Percentiles rank a stretch among this genome's conserved stretches.
Evolutionary conservation across 1,139 yeast genomes (phyloP).

Genomic region (Suhomyces guaymorum): DNA sequence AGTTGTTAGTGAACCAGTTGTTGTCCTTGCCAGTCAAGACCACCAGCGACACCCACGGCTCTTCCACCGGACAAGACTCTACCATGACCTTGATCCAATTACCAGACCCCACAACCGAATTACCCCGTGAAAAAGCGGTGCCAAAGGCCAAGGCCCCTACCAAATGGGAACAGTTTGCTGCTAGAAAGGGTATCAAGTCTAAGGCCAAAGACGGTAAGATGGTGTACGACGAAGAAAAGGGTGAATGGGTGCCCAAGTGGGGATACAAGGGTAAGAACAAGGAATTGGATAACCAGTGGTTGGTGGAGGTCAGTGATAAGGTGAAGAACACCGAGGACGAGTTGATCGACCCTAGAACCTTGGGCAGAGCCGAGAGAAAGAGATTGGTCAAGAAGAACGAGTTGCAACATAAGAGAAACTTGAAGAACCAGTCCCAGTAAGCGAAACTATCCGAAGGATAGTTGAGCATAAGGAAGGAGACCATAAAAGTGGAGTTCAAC

Average conservation of each 20-base stretch:
- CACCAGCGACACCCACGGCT: slow-evolving; percentile 71
- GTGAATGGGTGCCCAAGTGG: slow-evolving; percentile 99
- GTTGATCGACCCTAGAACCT: slow-evolving; percentile 81
- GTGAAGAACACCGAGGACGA: slow-evolving; percentile 67
- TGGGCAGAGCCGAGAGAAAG: slow-evolving; percentile 82
- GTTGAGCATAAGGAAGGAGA: no score
- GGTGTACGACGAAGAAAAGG: slow-evolving; percentile 84
- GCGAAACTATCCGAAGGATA: no score
- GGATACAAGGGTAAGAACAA: slow-evolving; percentile 95
- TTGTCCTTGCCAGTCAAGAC: slow-evolving; percentile 85
- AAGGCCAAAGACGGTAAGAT: slow-evolving; percentile 88
- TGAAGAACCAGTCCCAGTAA: slow-evolving; percentile 37
- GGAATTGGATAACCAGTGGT: slow-evolving; percentile 86
- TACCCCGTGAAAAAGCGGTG: slow-evolving; percentile 94
- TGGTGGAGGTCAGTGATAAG: slow-evolving; percentile 87
- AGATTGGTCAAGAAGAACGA: slow-evolving; percentile 81
- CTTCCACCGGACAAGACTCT: slow-evolving; percentile 64
- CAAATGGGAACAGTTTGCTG: slow-evolving; percentile 97
- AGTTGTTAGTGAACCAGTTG: slow-evolving; percentile 84
- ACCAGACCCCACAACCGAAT: slow-evolving; percentile 78
- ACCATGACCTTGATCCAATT: slow-evolving; percentile 80
- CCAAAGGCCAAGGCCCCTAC: slow-evolving; percentile 93
- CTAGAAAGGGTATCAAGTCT: slow-evolving; percentile 89
- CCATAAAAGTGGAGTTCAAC: no score
- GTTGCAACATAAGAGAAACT: slow-evolving; percentile 82